These are phyloP conservation scores for Penicillium psychrosexuale DNA, from an alignment of 2,329 filamentous ascomycete genomes.

Conservation along the genomic window DNA sequence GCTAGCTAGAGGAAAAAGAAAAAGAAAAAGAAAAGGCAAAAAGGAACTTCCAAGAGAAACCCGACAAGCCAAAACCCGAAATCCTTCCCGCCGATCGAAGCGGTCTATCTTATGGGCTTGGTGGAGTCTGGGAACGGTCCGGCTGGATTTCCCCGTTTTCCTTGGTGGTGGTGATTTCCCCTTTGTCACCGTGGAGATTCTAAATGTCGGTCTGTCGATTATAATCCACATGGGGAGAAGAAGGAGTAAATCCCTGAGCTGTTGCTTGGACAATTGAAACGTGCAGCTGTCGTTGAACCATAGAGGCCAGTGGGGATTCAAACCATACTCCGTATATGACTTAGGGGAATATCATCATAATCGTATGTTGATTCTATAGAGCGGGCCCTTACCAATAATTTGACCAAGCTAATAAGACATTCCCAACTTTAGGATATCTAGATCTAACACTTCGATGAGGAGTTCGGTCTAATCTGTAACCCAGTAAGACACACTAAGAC, in stretches of 20 bases:
- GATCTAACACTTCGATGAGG: constrained; percentile 25
- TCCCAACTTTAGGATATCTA: not conserved
- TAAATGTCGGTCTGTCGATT: constrained; percentile 6
- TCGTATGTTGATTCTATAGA: not conserved
- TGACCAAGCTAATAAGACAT: not conserved
- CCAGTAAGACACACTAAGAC: not conserved
- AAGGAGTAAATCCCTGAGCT: not conserved
- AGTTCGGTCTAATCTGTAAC: constrained; percentile 13
- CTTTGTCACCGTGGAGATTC: constrained; percentile 1
- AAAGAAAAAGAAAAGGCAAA: not conserved
- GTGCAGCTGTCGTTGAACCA: not conserved
- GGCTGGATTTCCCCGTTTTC: constrained; percentile 11
- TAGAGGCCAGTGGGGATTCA: not conserved
- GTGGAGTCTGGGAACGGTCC: constrained; percentile 26
- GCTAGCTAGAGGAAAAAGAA: not conserved
- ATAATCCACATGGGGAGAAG: not conserved
- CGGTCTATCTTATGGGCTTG: constrained; percentile 12
- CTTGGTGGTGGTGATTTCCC: not conserved
- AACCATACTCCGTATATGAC: not conserved
- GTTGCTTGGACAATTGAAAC: not conserved
- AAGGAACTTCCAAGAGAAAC: not conserved
- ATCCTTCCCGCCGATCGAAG: constrained; percentile 22
- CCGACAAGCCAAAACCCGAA: not conserved
- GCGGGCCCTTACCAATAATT: constrained; percentile 11
- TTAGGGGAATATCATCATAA: not conserved